Evolutionary conservation across 441 rosid genomes (phyloP), one percentile per base, ranked within the genome.

Genomic region (Gossypium gossypioides): DNA sequence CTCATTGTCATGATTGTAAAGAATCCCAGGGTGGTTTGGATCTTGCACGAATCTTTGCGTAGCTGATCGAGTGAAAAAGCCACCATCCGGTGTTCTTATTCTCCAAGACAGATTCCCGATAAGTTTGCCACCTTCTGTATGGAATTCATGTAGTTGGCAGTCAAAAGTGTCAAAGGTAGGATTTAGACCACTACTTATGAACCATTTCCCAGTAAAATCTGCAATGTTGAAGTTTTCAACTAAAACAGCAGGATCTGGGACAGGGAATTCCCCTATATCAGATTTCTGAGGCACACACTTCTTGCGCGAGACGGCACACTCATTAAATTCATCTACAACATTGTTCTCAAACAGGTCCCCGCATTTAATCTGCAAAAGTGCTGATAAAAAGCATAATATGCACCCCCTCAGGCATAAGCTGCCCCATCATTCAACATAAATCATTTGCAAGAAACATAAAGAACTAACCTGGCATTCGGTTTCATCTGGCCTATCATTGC

Each of bases 401-500:
- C 24, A 40, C 44, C 52, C 66, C 77, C 15, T 2, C 44, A 5
- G 18, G 13, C 15, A 54, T 22, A 74, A 73, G n/a, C 44, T 52
- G 37, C 34, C 44, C 18, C 40, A 42, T 44, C 3, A 57, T 51
- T 29, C 25, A 29, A 24, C 16, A 4, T 54, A 52, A 54, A 60
- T n/a, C 21, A 48, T 9, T 63, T 6, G 51, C 58, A 50, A 65
- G 37, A 54, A 62, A 60, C 59, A 48, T 60, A 64, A 6, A 71
- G 37, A 74, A 71, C 81, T 61, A 76, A 91, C 99, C 97, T 94
- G 99, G 84, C 97, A 94, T 82, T 92, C 96, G 32, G 91, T 86
- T 80, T 92, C 97, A 77, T 94, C 97, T 4, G 97, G 99, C 22
- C 94, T 88, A 82, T 94, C 81, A 75, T 94, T 92, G 86, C 97